Evolutionary conservation across 1,139 yeast genomes (phyloP).

Genomic region (Keqinozyma sinolaborantium): DNA sequence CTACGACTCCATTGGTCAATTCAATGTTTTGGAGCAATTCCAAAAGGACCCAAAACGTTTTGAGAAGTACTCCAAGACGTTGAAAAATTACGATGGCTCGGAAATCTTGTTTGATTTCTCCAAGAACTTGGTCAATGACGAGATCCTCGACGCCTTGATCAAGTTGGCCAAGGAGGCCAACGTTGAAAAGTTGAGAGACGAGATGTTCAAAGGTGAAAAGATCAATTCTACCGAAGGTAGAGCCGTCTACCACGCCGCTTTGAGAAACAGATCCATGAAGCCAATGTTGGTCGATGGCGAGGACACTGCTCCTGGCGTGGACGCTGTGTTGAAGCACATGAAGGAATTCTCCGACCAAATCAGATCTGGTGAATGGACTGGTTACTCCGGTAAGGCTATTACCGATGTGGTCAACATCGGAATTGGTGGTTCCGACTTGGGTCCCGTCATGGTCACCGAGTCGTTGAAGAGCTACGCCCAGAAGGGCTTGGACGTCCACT

Average conservation of each 20-base stretch:
- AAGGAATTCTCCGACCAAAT: constrained; percentile 87
- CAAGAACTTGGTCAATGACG: constrained; percentile 88
- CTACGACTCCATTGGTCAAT: constrained; percentile 65
- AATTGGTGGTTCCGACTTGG: constrained; percentile 97
- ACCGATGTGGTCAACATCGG: constrained; percentile 96
- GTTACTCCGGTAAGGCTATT: constrained; percentile 92
- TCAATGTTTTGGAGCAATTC: constrained; percentile 78
- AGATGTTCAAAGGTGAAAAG: constrained; percentile 87
- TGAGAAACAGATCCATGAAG: constrained; percentile 84
- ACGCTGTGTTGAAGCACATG: constrained; percentile 89
- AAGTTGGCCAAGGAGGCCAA: constrained; percentile 87
- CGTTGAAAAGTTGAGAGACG: constrained; percentile 83
- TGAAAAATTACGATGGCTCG: constrained; percentile 80
- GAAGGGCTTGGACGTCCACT: constrained; percentile 76
- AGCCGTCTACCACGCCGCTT: constrained; percentile 95
- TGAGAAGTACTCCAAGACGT: constrained; percentile 70
- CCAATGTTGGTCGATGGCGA: constrained; percentile 81
- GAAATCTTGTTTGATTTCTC: constrained; percentile 91
- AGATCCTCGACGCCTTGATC: constrained; percentile 62
- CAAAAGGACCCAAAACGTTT: constrained; percentile 70
- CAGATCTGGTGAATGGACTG: constrained; percentile 93
- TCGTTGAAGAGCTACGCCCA: constrained; percentile 88
- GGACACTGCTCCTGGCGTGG: constrained; percentile 88
- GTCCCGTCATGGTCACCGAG: constrained; percentile 99
- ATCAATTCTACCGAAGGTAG: constrained; percentile 94